phyloP scores from a whole-genome alignment of 2,329 filamentous ascomycete genomes.

The Phialocephala subalpina region DNA sequence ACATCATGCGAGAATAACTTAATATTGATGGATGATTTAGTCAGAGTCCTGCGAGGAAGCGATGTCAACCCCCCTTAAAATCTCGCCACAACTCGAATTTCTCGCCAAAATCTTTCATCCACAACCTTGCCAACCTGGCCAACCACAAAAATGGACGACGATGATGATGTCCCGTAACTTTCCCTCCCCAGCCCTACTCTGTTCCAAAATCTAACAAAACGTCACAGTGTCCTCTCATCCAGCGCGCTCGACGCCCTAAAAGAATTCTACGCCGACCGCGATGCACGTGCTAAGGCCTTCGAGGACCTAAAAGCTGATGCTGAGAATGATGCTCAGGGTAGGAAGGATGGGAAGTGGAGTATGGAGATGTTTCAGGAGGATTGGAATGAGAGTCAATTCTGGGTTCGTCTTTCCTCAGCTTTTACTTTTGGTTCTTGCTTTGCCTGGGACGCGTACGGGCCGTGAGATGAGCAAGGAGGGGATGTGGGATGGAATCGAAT shows the following conservation, averaged over 20 bases:
- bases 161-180: slow-evolving; percentile 33
- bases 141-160: slow-evolving; percentile 27
- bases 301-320: slow-evolving; percentile 70
- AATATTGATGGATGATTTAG: too few relatives aligned
- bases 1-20: too few relatives aligned
- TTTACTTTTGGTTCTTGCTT: background rate
- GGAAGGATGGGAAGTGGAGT: slow-evolving; percentile 46
- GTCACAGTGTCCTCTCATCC: slow-evolving; percentile 68
- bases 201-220: background rate
- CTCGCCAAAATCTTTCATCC: slow-evolving; percentile 23
- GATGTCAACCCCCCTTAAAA: background rate
- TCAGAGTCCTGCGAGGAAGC: background rate
- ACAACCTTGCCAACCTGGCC: slow-evolving; percentile 10
- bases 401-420: slow-evolving; percentile 60
- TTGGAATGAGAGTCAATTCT: slow-evolving; percentile 87
- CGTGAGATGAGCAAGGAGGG: too few relatives aligned
- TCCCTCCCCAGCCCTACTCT: background rate
- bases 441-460: background rate
- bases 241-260: slow-evolving; percentile 73
- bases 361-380: slow-evolving; percentile 82
- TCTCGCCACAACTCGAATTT: background rate
- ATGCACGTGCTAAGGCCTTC: slow-evolving; percentile 71
- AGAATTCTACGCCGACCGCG: slow-evolving; percentile 77
- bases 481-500: background rate
- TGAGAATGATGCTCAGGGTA: slow-evolving; percentile 56